Base-by-base conservation (phyloP, 306 rosid species). In the Trichosanthes truncata region DNA sequence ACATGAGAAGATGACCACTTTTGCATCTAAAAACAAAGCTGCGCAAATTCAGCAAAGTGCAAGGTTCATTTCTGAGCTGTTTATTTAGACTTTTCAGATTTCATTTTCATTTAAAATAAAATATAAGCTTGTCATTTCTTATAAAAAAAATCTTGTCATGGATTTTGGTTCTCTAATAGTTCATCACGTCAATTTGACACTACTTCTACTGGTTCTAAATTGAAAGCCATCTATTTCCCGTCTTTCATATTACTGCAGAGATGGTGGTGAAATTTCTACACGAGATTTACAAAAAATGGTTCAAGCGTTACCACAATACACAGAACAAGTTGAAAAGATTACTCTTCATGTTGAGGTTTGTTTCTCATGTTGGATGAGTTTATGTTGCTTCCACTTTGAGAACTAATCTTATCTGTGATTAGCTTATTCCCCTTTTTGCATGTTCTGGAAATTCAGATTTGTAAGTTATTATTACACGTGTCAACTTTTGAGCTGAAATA, bases 211-310 rank as follows among this genome's bases (percentile, higher is more conserved):
- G 63, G 76, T 76, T 65, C 67, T 20, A 17, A 76, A 31, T 41
- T 81, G 65, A 45, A 68, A 51, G 10, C 55, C 62, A 25, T 55
- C 76, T 60, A 41, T 79, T 71, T 45, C 13, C 51, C 56, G 51
- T 71, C 56, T 78, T 68, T 60, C 38, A 14, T 67, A 7, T 80
- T 57, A 59, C 57, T 60, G 86, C 85, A 95, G 98, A 86, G 97
- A 92, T 81, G 93, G 97, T 53, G 60, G 79, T 73, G 98, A 95
- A 83, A 17, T 95, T 84, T 90, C 97, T 78, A 95, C 98, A 25
- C 87, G 93, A 76, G 98, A 95, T 80, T 82, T 95, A 88, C 98
- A 95, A 82, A 95, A 95, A 85, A 90, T 95, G 97, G 97, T 95
- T 82, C 98, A 95, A 89, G 97, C 97, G 71, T 87, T 95, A 87